Percentiles rank a stretch among this genome's conserved stretches.
These are phyloP conservation scores for Lachnellula willkommii DNA, from an alignment of 2,329 filamentous ascomycete species.

Conservation along the genomic window DNA sequence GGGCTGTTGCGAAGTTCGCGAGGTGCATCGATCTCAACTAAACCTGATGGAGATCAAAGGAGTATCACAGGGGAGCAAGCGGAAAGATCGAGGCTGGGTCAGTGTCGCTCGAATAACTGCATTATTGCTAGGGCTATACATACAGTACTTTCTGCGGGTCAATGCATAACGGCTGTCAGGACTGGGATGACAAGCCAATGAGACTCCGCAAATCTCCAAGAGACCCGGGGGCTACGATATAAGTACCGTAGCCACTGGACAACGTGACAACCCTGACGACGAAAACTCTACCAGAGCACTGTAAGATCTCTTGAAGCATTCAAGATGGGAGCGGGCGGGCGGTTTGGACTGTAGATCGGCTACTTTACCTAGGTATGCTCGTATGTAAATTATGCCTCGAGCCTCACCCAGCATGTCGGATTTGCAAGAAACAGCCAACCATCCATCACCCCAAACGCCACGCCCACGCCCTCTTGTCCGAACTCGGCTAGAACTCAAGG, in stretches of 20 bases:
- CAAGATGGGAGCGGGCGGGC: conserved; percentile 2
- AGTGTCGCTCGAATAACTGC: conserved; percentile 22
- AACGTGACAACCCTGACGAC: conserved; percentile 17
- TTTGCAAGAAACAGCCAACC: not conserved
- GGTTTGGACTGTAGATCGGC: not conserved
- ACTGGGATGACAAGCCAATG: conserved; percentile 17
- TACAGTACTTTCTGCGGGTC: conserved; percentile 17
- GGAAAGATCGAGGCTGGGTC: conserved; percentile 29
- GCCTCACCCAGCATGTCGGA: conserved; percentile 6
- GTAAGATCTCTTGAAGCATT: conserved; percentile 8
- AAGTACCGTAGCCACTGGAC: conserved; percentile 9
- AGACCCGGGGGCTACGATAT: not conserved
- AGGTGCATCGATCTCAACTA: conserved; percentile 29
- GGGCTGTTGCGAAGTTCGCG: conserved; percentile 20
- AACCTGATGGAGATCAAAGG: conserved; percentile 20
- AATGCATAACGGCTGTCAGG: conserved; percentile 29
- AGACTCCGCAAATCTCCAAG: not conserved
- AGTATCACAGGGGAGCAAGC: conserved; percentile 23
- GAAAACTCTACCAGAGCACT: not conserved
- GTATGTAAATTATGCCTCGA: not conserved
- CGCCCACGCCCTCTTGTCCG: not conserved
- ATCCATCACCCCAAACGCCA: not conserved
- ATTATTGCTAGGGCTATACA: conserved; percentile 17
- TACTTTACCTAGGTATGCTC: not conserved
- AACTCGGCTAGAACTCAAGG: not conserved